Conservation (phyloP, 768 basidiomycete genomes). For the Boletellus ananas region DNA sequence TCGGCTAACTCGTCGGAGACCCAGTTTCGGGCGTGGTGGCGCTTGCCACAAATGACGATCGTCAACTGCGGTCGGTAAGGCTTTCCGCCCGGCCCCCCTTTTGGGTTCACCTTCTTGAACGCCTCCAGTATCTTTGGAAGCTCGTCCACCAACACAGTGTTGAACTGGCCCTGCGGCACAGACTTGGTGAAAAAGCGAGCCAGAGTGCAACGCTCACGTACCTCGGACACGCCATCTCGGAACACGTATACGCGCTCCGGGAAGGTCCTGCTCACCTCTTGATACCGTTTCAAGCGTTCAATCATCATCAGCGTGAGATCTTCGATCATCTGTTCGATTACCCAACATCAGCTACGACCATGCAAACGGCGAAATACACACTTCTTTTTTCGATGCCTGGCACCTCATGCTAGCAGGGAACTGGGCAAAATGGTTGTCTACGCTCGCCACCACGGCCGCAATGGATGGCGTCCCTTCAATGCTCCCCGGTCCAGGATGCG, state of each 20-base stretch:
- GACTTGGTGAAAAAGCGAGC: not conserved
- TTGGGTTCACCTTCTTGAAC: conserved; percentile 45
- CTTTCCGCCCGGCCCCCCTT: conserved; percentile 37
- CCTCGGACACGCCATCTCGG: conserved; percentile 82
- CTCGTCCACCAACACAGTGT: conserved; percentile 56
- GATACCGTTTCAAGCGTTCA: conserved; percentile 60
- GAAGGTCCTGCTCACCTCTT: conserved; percentile 50
- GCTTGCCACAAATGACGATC: conserved; percentile 80
- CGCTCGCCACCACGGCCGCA: conserved; percentile 77
- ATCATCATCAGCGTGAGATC: conserved; percentile 64
- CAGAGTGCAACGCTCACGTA: conserved; percentile 25
- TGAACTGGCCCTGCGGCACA: conserved; percentile 64
- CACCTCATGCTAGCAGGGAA: conserved; percentile 73
- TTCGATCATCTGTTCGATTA: conserved; percentile 58
- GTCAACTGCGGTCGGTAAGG: conserved; percentile 61
- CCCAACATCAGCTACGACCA: not conserved
- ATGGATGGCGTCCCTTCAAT: conserved; percentile 74
- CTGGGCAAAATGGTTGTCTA: conserved; percentile 66
- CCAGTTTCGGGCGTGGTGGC: conserved; percentile 56
- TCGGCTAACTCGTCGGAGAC: conserved; percentile 50
- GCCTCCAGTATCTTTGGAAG: conserved; percentile 59
- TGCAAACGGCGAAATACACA: not conserved
- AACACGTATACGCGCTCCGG: conserved; percentile 71
- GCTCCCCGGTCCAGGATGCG: conserved; percentile 70
- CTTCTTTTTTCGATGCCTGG: conserved; percentile 43